Percentiles rank a stretch among this genome's conserved stretches.
Evolutionary conservation across 179 eudicot genomes (phyloP).

Genomic region (Drosera spatulata): DNA sequence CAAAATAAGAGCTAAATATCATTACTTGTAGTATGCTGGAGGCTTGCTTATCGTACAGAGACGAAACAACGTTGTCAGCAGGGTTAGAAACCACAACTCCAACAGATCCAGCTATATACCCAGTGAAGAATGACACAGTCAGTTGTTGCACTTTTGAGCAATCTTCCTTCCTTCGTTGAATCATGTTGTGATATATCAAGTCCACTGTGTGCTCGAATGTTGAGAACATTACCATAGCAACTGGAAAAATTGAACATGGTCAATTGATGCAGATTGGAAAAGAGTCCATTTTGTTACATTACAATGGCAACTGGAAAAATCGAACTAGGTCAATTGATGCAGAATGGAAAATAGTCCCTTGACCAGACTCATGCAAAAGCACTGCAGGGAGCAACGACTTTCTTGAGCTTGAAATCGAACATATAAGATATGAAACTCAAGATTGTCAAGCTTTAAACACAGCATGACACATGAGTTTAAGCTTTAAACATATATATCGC

Average conservation of each 20-base stretch:
- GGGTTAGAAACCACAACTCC: slow-evolving; percentile 71
- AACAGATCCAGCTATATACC: slow-evolving; percentile 68
- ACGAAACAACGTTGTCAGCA: slow-evolving; percentile 66
- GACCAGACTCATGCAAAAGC: no score
- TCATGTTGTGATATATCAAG: slow-evolving; percentile 29
- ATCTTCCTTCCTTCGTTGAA: slow-evolving; percentile 54
- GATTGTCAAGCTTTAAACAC: no score
- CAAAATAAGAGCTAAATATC: not conserved
- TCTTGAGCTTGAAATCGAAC: no score
- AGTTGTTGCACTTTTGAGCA: slow-evolving; percentile 70
- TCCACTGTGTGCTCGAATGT: slow-evolving; percentile 82
- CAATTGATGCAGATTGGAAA: no score
- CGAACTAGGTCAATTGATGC: no score
- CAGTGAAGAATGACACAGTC: slow-evolving; percentile 61
- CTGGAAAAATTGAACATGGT: slow-evolving; percentile 20
- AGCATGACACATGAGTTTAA: no score
- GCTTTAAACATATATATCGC: no score
- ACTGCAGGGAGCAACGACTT: no score
- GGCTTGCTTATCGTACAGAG: slow-evolving; percentile 46
- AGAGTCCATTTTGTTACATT: no score
- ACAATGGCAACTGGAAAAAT: no score
- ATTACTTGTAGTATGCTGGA: slow-evolving; percentile 6
- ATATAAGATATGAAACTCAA: no score
- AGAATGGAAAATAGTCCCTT: no score
- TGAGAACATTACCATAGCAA: slow-evolving; percentile 71